phyloP scores from a whole-genome alignment of 345 rosid genomes.

The Rhizophora mangle region DNA sequence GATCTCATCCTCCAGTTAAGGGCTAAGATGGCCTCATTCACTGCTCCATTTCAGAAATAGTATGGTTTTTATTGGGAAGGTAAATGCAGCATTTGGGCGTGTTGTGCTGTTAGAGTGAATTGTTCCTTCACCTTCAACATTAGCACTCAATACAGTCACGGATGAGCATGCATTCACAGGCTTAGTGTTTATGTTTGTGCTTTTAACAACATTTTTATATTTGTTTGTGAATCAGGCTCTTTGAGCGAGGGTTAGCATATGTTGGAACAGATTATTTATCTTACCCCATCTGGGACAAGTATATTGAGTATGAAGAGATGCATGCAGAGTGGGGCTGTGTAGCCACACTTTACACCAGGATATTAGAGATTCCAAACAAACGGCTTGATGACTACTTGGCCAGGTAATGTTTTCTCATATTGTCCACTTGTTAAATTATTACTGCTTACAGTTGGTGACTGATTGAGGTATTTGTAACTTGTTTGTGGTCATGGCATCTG shows the following conservation, averaged over 20 bases:
- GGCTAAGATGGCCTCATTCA: slow-evolving; percentile 88
- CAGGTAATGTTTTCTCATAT: slow-evolving; percentile 38
- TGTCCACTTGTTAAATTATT: neutral
- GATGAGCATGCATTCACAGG: slow-evolving; percentile 27
- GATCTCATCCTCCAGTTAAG: slow-evolving; percentile 79
- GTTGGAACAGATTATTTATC: slow-evolving; percentile 91
- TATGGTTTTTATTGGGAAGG: slow-evolving; percentile 88
- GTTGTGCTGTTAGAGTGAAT: slow-evolving; percentile 73
- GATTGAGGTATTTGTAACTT: no score
- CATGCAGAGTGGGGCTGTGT: slow-evolving; percentile 81
- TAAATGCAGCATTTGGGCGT: slow-evolving; percentile 85
- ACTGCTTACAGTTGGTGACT: neutral
- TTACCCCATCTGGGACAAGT: slow-evolving; percentile 85
- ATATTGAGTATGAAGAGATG: slow-evolving; percentile 88
- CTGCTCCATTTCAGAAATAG: slow-evolving; percentile 76
- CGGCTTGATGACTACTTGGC: slow-evolving; percentile 74
- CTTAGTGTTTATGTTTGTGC: slow-evolving; percentile 11
- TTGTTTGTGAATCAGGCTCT: slow-evolving; percentile 51
- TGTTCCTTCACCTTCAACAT: slow-evolving; percentile 57
- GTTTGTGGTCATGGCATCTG: neutral
- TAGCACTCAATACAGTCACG: slow-evolving; percentile 36
- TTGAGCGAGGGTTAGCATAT: slow-evolving; percentile 84
- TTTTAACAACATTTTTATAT: slow-evolving; percentile 22
- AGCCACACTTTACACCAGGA: slow-evolving; percentile 73
- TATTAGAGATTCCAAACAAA: slow-evolving; percentile 81